Conservation (phyloP, 495 filamentous ascomycete species). For the Achaetomiella virescens region DNA sequence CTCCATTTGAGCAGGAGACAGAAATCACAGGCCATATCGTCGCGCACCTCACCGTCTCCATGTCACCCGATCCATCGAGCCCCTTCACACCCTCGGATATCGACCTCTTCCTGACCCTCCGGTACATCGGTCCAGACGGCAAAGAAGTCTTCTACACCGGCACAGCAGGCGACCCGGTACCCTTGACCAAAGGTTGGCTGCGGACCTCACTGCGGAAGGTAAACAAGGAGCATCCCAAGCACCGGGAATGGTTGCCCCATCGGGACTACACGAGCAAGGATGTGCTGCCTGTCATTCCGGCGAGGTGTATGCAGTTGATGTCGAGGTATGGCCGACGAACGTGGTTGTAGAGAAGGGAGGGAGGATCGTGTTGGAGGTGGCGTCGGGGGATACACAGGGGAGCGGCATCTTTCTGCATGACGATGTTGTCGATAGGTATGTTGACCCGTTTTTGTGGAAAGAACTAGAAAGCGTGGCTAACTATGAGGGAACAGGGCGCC, state of each 20-base stretch:
- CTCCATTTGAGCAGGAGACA: conserved; percentile 49
- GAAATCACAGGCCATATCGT: conserved; percentile 63
- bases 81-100: conserved; percentile 43
- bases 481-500: neutral
- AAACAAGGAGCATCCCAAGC: conserved; percentile 41
- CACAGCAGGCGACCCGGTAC: conserved; percentile 41
- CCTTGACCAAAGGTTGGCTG: conserved; percentile 52
- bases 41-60: conserved; percentile 54
- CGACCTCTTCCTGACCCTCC: conserved; percentile 59
- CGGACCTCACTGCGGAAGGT: conserved; percentile 50
- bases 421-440: conserved; percentile 31
- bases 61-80: conserved; percentile 31
- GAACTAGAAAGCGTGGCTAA: neutral
- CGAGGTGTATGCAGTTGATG: conserved; percentile 55
- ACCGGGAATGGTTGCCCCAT: conserved; percentile 47
- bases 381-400: conserved; percentile 56
- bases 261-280: conserved; percentile 57
- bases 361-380: conserved; percentile 52
- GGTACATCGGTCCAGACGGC: conserved; percentile 49
- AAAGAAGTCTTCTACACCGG: conserved; percentile 63
- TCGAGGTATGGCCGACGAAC: conserved; percentile 67
- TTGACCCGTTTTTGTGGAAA: neutral
- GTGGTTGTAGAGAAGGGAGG: conserved; percentile 52
- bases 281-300: conserved; percentile 48
- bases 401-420: conserved; percentile 53